Conservation (phyloP, 2,329 filamentous ascomycete genomes). For the Paramyrothecium roridum region DNA sequence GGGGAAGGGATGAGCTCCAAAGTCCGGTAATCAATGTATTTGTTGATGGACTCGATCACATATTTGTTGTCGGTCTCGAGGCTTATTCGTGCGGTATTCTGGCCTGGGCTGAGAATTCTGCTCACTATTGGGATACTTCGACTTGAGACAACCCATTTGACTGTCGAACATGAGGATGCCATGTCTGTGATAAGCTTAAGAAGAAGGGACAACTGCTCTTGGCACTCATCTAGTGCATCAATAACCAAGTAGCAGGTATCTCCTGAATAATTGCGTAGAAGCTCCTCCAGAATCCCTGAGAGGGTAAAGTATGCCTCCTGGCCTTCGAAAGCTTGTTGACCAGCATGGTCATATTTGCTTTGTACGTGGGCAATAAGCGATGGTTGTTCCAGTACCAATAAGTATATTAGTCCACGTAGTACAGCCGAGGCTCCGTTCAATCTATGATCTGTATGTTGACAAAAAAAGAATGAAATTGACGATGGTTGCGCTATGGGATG, state of each 20-base stretch:
- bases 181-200: neutral
- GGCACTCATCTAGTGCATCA: slow-evolving; percentile 1
- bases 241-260: neutral
- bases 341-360: neutral
- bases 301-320: neutral
- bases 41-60: neutral
- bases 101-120: neutral
- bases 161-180: neutral
- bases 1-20: neutral
- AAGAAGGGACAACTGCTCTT: neutral
- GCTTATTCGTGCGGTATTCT: neutral
- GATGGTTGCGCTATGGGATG: neutral
- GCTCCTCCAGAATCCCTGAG: neutral
- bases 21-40: neutral
- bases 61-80: neutral
- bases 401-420: neutral
- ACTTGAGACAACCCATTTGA: neutral
- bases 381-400: neutral
- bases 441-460: neutral
- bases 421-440: neutral
- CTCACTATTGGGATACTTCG: neutral
- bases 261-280: neutral
- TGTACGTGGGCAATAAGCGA: neutral
- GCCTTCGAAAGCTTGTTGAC: neutral
- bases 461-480: neutral